phyloP scores from a whole-genome alignment of 352 stramenopile genomes.

The Globisporangium nunn region DNA sequence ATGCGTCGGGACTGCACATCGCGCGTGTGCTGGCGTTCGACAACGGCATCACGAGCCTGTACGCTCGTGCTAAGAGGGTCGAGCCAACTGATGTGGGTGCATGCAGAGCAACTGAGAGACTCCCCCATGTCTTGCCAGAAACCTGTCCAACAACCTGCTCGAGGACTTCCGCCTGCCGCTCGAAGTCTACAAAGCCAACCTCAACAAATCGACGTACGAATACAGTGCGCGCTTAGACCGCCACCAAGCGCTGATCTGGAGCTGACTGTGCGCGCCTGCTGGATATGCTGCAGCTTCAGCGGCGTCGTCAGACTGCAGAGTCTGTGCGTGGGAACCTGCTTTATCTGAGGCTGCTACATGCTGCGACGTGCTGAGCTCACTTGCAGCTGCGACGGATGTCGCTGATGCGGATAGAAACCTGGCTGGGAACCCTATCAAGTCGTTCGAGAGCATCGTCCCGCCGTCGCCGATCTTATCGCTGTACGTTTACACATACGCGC shows the following conservation, averaged over 20 bases:
- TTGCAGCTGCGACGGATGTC: neutral
- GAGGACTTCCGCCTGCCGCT: conserved; percentile 9
- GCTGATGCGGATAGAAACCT: conserved; percentile 4
- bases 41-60: conserved; percentile 4
- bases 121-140: neutral
- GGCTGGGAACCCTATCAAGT: conserved; percentile 9
- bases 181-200: neutral
- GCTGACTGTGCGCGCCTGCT: no score
- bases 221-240: neutral
- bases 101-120: neutral
- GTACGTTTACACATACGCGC: conserved; percentile 1
- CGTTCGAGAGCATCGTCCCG: conserved; percentile 6
- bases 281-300: neutral
- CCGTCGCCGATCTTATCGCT: neutral
- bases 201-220: conserved; percentile 1
- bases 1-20: conserved; percentile 6
- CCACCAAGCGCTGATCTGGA: neutral
- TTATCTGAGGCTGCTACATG: neutral
- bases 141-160: conserved; percentile 12
- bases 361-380: neutral
- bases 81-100: neutral
- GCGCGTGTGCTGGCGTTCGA: conserved; percentile 3
- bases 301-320: neutral
- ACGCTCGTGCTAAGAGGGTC: no score
- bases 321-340: neutral